phyloP scores from a whole-genome alignment of 2,329 filamentous ascomycete species.

The Arthrobotrys sinensis region DNA sequence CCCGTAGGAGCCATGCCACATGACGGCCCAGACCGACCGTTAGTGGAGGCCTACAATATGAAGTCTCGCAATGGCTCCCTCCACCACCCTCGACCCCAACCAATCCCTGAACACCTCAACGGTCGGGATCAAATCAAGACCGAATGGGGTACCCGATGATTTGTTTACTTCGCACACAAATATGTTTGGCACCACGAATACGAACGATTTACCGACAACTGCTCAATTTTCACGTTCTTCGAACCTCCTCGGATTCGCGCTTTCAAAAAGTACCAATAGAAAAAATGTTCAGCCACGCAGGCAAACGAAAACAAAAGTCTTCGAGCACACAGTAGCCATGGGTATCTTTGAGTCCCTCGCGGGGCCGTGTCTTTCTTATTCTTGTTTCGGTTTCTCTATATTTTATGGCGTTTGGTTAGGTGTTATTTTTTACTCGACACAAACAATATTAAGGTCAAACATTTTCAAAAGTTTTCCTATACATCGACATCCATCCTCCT shows the following conservation, averaged over 20 bases:
- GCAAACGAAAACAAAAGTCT: slow-evolving; percentile 56
- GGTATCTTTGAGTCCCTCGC: slow-evolving; percentile 29
- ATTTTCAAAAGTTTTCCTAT: slow-evolving; percentile 58
- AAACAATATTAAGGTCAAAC: slow-evolving; percentile 41
- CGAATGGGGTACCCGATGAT: slow-evolving; percentile 53
- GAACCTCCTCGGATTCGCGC: slow-evolving; percentile 36
- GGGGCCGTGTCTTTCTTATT: slow-evolving; percentile 28
- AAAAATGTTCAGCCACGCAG: slow-evolving; percentile 49
- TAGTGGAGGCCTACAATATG: slow-evolving; percentile 48
- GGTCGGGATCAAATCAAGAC: slow-evolving; percentile 55
- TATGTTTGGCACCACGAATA: slow-evolving; percentile 46
- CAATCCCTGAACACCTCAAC: slow-evolving; percentile 50
- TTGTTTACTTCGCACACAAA: slow-evolving; percentile 18
- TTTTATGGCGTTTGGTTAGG: slow-evolving; percentile 51
- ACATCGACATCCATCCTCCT: slow-evolving; percentile 36
- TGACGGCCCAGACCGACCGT: slow-evolving; percentile 52
- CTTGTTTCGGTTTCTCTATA: slow-evolving; percentile 21
- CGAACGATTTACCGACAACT: slow-evolving; percentile 45
- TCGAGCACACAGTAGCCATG: slow-evolving; percentile 29
- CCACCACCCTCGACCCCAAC: slow-evolving; percentile 51
- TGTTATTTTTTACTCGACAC: slow-evolving; percentile 20
- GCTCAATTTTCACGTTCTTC: slow-evolving; percentile 38
- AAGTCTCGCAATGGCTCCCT: slow-evolving; percentile 58
- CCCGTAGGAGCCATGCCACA: slow-evolving; percentile 31
- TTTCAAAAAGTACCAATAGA: slow-evolving; percentile 48